Evolutionary conservation across 2,329 filamentous ascomycete species (phyloP).

Genomic region (Trichoderma sp.): DNA sequence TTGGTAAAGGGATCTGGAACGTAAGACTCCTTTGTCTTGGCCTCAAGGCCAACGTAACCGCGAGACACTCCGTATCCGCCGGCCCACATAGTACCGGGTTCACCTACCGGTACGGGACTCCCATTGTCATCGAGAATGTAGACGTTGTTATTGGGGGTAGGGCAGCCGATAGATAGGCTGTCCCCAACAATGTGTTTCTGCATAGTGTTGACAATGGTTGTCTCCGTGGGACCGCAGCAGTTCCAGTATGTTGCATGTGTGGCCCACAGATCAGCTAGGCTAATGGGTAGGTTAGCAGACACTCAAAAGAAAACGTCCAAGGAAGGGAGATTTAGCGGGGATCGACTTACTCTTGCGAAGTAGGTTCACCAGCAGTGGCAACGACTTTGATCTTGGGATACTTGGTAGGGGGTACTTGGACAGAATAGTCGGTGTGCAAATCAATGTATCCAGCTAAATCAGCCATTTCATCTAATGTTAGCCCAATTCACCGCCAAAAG

Average conservation of each 20-base stretch:
- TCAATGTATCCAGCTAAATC: slow-evolving; percentile 51
- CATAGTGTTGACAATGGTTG: slow-evolving; percentile 61
- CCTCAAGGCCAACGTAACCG: slow-evolving; percentile 56
- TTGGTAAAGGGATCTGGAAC: slow-evolving; percentile 52
- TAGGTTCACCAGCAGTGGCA: slow-evolving; percentile 58
- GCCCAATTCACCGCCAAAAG: neutral
- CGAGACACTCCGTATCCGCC: slow-evolving; percentile 56
- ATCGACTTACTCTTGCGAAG: slow-evolving; percentile 42
- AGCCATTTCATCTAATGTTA: neutral
- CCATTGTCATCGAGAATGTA: slow-evolving; percentile 54
- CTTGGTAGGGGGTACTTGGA: slow-evolving; percentile 49
- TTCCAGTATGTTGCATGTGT: slow-evolving; percentile 53
- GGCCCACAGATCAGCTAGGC: slow-evolving; percentile 58
- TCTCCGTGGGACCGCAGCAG: slow-evolving; percentile 61
- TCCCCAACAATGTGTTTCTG: slow-evolving; percentile 49
- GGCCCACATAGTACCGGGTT: slow-evolving; percentile 57
- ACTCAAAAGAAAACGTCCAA: neutral
- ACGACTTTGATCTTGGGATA: slow-evolving; percentile 55
- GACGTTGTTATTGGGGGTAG: slow-evolving; percentile 58
- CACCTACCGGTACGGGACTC: slow-evolving; percentile 47
- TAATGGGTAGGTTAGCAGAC: neutral
- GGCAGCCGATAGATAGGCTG: slow-evolving; percentile 54
- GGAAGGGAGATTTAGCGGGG: neutral
- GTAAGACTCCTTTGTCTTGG: slow-evolving; percentile 52
- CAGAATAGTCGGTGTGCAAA: slow-evolving; percentile 57